These are phyloP conservation scores for Leishmania braziliensis DNA, from an alignment of 208 protist genomes.

Conservation along the genomic window DNA sequence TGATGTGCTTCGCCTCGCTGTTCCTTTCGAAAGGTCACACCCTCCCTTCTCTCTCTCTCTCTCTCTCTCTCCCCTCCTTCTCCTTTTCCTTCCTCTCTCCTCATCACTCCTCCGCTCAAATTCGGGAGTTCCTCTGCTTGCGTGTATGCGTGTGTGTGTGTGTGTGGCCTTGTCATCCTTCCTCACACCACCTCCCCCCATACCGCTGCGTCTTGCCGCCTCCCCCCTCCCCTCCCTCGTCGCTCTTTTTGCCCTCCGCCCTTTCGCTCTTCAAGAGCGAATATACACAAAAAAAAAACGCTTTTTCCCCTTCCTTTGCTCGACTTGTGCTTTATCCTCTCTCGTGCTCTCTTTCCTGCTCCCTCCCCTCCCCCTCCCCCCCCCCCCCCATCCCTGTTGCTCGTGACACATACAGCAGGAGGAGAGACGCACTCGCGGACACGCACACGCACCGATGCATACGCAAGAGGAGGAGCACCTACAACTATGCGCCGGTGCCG, in stretches of 20 bases:
- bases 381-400: not conserved
- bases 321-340: not conserved
- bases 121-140: not conserved
- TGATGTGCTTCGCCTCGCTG: not conserved
- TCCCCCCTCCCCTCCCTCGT: not conserved
- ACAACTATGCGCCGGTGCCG: not conserved
- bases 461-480: too few relatives aligned
- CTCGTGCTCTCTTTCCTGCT: not conserved
- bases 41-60: not conserved
- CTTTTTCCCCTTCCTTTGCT: slow-evolving; percentile 15
- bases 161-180: not conserved
- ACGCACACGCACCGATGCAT: not conserved
- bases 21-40: not conserved
- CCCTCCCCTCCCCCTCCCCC: not conserved
- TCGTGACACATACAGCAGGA: not conserved
- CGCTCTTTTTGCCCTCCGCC: not conserved
- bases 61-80: slow-evolving; percentile 2
- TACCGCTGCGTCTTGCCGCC: not conserved
- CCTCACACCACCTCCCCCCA: not conserved
- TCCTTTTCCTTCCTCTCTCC: not conserved
- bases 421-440: not conserved
- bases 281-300: not conserved
- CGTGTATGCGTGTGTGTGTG: too few relatives aligned
- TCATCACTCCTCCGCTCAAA: not conserved
- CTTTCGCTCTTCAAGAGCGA: not conserved